phyloP scores from a whole-genome alignment of 2,329 filamentous ascomycete species.

The Botrytis deweyae region DNA sequence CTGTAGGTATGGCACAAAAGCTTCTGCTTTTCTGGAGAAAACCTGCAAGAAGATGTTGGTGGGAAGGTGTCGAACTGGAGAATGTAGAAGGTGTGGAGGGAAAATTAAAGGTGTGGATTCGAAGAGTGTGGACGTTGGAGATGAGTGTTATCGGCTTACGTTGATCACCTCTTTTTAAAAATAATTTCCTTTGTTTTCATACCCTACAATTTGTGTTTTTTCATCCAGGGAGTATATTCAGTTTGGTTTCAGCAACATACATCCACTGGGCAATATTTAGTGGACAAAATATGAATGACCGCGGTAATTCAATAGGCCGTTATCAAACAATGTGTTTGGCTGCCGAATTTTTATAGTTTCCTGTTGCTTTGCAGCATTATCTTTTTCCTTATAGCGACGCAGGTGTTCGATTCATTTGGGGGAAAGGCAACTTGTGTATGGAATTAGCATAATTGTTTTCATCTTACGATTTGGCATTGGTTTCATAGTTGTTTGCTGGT shows the following conservation, averaged over 20 bases:
- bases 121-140: conserved; percentile 96
- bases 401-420: conserved; percentile 20
- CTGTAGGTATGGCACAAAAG: conserved; percentile 98
- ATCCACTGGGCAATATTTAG: conserved; percentile 4
- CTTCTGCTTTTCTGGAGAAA: conserved; percentile 97
- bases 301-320: not conserved
- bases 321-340: conserved; percentile 1
- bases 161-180: conserved; percentile 18
- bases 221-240: conserved; percentile 18
- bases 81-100: conserved; percentile 88
- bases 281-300: conserved; percentile 2
- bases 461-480: not conserved
- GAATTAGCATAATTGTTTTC: conserved; percentile 18
- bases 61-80: conserved; percentile 93
- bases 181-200: conserved; percentile 19
- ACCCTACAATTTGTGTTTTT: conserved; percentile 18
- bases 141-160: conserved; percentile 92
- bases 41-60: conserved; percentile 94
- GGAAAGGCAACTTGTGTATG: conserved; percentile 14
- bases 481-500: conserved; percentile 9
- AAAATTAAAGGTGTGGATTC: conserved; percentile 95
- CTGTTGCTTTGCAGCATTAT: conserved; percentile 1
- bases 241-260: conserved; percentile 8
- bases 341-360: conserved; percentile 8
- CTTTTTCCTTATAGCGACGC: conserved; percentile 12